Base-by-base conservation (phyloP, 352 stramenopile species). In the Phytopythium kandeliae region DNA sequence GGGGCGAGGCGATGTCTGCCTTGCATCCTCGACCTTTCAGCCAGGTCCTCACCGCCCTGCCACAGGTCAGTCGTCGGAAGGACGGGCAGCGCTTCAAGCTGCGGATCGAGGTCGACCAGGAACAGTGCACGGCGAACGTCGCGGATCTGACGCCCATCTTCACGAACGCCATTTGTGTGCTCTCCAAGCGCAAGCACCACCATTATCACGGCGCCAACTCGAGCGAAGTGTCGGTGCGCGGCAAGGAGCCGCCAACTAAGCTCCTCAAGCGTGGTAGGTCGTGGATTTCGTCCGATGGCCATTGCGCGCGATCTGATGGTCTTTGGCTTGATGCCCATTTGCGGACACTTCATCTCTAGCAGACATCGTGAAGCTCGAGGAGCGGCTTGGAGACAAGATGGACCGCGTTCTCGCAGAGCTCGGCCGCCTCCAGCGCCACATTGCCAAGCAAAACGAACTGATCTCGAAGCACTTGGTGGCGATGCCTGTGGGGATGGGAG, bases 71-170 rank as follows among this genome's bases (percentile, higher is more conserved):
- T 56, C 69, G 83, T 16, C 71, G 83, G 2, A 94, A 94, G 41
- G 83, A 94, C 44, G 80, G 83, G 12, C 83, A 94, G 63, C 63
- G 83, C 22, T 94, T 94, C 60, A 89, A 89, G 51, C 63, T 94
- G 26, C 80, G 78, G 2, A 86, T 94, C 48, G 83, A 92, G 55
- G 78, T 89, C 25, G 79, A 94, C 64, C 70, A 88, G 60, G 81
- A 92, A 48, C 80, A 92, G 47, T 91, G 78, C 63, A 89, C 78
- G 0, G 81, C 77, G 19, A 89, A 93, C 54, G 71, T 90, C 10
- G 71, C 73, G 13, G 83, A 90, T 36, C 62, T 94, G 11, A 82
- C 74, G 24, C 77, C 77, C 10, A 81, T 92, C 46, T 91, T 92
- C 55, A 94, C 83, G 35, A 92, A 87, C 57, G 75, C 83, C 9